Evolutionary conservation across 1,284 basidiomycete genomes (phyloP).

Genomic region (Cryptococcus sp.): DNA sequence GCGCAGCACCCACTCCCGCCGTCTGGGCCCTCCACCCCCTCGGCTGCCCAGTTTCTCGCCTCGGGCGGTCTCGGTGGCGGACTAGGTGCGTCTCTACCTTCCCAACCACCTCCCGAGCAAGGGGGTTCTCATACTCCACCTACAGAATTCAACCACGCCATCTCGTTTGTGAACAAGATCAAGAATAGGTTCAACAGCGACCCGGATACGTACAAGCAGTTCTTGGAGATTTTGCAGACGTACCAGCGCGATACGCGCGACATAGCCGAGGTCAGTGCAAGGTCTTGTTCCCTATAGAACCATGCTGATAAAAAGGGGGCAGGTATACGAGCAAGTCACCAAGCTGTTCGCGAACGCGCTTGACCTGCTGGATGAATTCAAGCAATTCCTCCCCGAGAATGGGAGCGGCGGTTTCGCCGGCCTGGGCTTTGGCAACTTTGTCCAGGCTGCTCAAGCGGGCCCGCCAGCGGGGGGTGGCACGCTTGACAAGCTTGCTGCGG

Average conservation of each 20-base stretch:
- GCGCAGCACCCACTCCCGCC: slow-evolving; percentile 22
- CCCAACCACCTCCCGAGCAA: slow-evolving; percentile 75
- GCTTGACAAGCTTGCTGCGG: slow-evolving; percentile 14
- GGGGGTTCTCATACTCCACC: slow-evolving; percentile 39
- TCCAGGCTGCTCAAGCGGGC: slow-evolving; percentile 25
- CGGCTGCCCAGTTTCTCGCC: slow-evolving; percentile 38
- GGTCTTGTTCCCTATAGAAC: neutral
- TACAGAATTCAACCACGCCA: slow-evolving; percentile 93
- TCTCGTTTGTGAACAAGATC: slow-evolving; percentile 98
- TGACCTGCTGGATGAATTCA: slow-evolving; percentile 92
- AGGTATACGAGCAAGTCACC: slow-evolving; percentile 92
- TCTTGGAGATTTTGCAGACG: slow-evolving; percentile 94
- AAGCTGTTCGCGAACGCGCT: slow-evolving; percentile 87
- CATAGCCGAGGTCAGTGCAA: slow-evolving; percentile 71
- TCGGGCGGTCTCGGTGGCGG: slow-evolving; percentile 20
- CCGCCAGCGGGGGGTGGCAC: slow-evolving; percentile 1
- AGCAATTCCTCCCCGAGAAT: slow-evolving; percentile 82
- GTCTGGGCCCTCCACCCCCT: slow-evolving; percentile 41
- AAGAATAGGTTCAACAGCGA: slow-evolving; percentile 91
- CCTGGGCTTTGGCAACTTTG: slow-evolving; percentile 33
- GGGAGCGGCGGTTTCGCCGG: slow-evolving; percentile 40
- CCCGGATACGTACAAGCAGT: slow-evolving; percentile 94
- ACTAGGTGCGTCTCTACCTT: slow-evolving; percentile 18
- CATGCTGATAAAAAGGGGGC: slow-evolving; percentile 23
- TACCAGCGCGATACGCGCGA: slow-evolving; percentile 93